Evolutionary conservation across 2,329 filamentous ascomycete species (phyloP).

Genomic region (Ophiostoma ulmi): DNA sequence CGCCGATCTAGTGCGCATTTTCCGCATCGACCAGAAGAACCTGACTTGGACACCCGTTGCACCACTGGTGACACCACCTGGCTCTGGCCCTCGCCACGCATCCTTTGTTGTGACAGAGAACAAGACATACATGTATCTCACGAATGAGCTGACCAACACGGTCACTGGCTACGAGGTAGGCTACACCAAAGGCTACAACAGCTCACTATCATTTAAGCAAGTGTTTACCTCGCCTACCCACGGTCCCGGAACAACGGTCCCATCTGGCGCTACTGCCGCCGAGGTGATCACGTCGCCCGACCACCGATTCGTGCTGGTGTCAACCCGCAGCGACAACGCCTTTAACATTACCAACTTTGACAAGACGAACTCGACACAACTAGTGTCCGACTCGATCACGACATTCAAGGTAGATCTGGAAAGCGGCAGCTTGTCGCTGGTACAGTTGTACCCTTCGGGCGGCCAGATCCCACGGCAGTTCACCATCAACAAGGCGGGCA

Average conservation of each 20-base stretch:
- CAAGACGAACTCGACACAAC: slow-evolving; percentile 38
- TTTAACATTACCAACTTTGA: slow-evolving; percentile 48
- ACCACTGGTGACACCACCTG: slow-evolving; percentile 43
- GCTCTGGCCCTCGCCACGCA: slow-evolving; percentile 61
- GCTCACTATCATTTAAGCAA: slow-evolving; percentile 42
- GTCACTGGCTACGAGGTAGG: slow-evolving; percentile 53
- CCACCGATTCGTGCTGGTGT: slow-evolving; percentile 59
- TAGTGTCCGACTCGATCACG: slow-evolving; percentile 60
- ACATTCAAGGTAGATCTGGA: slow-evolving; percentile 52
- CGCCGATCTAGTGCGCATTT: slow-evolving; percentile 56
- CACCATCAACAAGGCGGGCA: slow-evolving; percentile 59
- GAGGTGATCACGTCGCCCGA: slow-evolving; percentile 57
- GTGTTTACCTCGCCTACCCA: slow-evolving; percentile 47
- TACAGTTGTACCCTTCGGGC: slow-evolving; percentile 57
- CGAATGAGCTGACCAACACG: slow-evolving; percentile 56
- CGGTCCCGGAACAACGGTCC: slow-evolving; percentile 40
- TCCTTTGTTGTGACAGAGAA: slow-evolving; percentile 47
- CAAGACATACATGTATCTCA: slow-evolving; percentile 54
- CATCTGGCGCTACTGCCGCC: slow-evolving; percentile 43
- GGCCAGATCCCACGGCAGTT: slow-evolving; percentile 64
- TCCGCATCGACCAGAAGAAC: slow-evolving; percentile 46
- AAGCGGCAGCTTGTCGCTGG: slow-evolving; percentile 51
- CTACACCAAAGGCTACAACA: slow-evolving; percentile 40
- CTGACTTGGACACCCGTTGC: slow-evolving; percentile 39
- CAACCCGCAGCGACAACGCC: slow-evolving; percentile 59